Base-by-base conservation (phyloP, 1,284 basidiomycete species). In the Peniophora sp. region DNA sequence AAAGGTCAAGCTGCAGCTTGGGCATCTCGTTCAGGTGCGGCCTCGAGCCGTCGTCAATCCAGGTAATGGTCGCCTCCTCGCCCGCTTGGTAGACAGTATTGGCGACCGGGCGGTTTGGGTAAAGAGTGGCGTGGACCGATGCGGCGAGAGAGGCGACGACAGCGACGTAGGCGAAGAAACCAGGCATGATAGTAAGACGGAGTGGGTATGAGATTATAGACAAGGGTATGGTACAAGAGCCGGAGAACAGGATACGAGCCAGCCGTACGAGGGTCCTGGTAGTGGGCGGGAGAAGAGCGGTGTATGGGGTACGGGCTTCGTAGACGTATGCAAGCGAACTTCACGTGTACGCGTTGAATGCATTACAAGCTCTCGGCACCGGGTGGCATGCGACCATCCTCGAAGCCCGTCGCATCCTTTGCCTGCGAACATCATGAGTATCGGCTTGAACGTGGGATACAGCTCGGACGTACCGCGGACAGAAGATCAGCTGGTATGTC, bases 401-500 rank as follows among this genome's bases (percentile, higher is more conserved):
- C 43, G 15, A 41, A 17, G 10, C 43, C 43, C 6, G 41, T 11
- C 6, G 24, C 12, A 12, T 32, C 20, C n/a, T 27, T 41, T 24
- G 39, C 22, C n/a, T 49, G 12, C 20, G 23, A 12, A 10, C 12
- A 41, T 20, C n/a, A 41, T n/a, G 37, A 5, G 15, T 17, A 15
- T 20, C 6, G 5, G 37, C 15, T 5, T 41, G 15, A n/a, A 8
- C 20, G 3, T 17, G 18, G 8, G 3, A 39, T 36, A 15, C 3
- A 15, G 27, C 27, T n/a, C 20, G 46, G 23, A 52, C 65, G 36
- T 51, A 80, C 84, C 70, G 78, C 70, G 6, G 64, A 56, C 32
- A 88, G 58, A n/a, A 86, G 57, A 61, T 85, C 83, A 17, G 64
- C 60, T 24, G 78, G 77, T 22, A 87, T 74, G 10, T 72, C 69